Base-by-base conservation (phyloP, 2,329 filamentous ascomycete species). In the Penicillium concentricum region DNA sequence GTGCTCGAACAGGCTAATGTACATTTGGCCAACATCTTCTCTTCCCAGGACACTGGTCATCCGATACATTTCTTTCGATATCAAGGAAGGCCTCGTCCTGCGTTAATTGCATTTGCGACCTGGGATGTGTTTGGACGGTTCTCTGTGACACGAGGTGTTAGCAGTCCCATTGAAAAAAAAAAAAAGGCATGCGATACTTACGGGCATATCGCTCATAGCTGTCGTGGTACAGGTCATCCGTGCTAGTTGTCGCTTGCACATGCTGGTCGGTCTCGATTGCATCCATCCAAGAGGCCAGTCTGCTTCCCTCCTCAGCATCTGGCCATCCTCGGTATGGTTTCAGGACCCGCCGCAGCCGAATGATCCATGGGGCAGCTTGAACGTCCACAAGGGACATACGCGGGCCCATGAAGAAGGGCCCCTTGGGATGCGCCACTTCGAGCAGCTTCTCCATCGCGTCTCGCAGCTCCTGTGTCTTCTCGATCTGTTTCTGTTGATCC, bases 281-380 rank as follows among this genome's bases (percentile, higher is more conserved):
- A 30, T 85, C 79, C 6, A 91, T 78, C 89, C 89, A 92, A 44
- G 75, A 78, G 28, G 81, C 82, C 87, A 87, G 91, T 7, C 89
- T 79, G 58, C 80, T 84, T 1, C 84, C 85, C 2, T 81, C 79
- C 60, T 86, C 81, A 0, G 86, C 82, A 24, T 85, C 83, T 1
- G 84, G 82, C 86, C 88, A 91, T 22, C 82, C 83, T 20, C 86
- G 78, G 61, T 88, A 86, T 16, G 85, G 83, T 48, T 83, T 80
- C 34, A 90, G 75, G 18, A 91, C 83, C 2, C 84, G 82, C n/a
- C 82, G 79, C 58, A 92, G 76, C 1, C 90, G 82, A 18, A 92
- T 69, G 15, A 90, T 82, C 81, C 90, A 92, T 0, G 90, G 90
- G 1, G 89, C 89, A 44, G 91, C 81, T 67, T 91, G 87, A 16